Percentiles rank a stretch among this genome's conserved stretches.
Conservation (phyloP, 2,329 filamentous ascomycete species). For the Penicillium sp. region DNA sequence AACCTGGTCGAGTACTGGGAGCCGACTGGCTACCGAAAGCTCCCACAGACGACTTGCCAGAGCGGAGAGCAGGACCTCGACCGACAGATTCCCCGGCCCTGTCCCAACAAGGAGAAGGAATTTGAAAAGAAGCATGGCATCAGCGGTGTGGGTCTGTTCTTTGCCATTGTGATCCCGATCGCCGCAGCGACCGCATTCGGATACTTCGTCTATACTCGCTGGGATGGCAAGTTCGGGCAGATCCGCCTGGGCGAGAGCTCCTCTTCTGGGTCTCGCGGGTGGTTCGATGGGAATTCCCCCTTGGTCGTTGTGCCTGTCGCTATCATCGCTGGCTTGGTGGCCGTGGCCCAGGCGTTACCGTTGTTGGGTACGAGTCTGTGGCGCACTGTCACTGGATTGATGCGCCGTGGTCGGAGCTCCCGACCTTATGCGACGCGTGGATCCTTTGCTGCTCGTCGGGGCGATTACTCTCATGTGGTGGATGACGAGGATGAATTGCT, state of each 20-base stretch:
- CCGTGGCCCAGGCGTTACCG: slow-evolving; percentile 69
- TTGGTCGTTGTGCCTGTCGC: slow-evolving; percentile 81
- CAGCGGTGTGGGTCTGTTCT: slow-evolving; percentile 74
- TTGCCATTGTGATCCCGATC: slow-evolving; percentile 77
- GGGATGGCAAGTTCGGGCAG: slow-evolving; percentile 86
- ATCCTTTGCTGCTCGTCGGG: slow-evolving; percentile 80
- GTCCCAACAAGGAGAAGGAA: slow-evolving; percentile 77
- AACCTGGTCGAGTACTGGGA: slow-evolving; percentile 76
- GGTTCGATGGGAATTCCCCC: slow-evolving; percentile 68
- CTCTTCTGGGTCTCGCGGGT: slow-evolving; percentile 29
- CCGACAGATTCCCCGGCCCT: slow-evolving; percentile 63
- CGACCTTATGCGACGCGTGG: slow-evolving; percentile 81
- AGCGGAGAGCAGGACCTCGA: slow-evolving; percentile 71
- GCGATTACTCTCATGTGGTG: slow-evolving; percentile 86
- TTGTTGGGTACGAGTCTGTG: slow-evolving; percentile 71
- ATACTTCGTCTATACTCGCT: slow-evolving; percentile 82
- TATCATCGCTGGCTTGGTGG: slow-evolving; percentile 77
- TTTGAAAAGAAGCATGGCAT: slow-evolving; percentile 72
- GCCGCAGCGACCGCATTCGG: slow-evolving; percentile 68
- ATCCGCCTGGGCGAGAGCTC: slow-evolving; percentile 76
- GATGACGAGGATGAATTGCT: slow-evolving; percentile 93
- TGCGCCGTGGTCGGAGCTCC: slow-evolving; percentile 52
- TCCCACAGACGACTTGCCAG: slow-evolving; percentile 83
- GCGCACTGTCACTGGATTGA: slow-evolving; percentile 59
- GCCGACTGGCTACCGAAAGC: slow-evolving; percentile 81